Percentiles rank a stretch among this genome's conserved stretches.
Evolutionary conservation across 441 rosid genomes (phyloP).

Genomic region (Adansonia madagascariensis): DNA sequence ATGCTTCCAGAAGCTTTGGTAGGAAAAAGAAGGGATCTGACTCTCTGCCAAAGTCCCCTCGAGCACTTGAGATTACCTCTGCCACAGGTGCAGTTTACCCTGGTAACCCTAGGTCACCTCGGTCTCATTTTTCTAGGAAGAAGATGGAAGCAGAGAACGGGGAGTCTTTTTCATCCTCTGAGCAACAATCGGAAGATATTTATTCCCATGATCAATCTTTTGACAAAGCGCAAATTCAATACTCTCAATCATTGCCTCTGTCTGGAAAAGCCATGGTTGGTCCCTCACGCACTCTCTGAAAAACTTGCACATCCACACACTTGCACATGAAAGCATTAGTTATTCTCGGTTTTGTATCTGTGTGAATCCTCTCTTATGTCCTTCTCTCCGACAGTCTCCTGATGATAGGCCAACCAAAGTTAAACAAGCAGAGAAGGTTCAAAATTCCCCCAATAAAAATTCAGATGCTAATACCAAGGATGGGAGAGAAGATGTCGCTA

Average conservation of each 20-base stretch:
- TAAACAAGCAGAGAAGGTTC: constrained; percentile 35
- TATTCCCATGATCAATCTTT: constrained; percentile 41
- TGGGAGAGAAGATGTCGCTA: constrained; percentile 16
- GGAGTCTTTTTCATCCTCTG: constrained; percentile 41
- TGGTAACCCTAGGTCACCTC: constrained; percentile 32
- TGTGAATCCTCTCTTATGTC: neutral
- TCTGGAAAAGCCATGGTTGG: constrained; percentile 25
- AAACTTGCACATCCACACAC: neutral
- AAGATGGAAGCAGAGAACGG: constrained; percentile 34
- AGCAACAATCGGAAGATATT: constrained; percentile 34
- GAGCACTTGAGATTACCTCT: constrained; percentile 24
- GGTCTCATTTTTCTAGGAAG: constrained; percentile 43
- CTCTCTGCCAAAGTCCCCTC: constrained; percentile 43
- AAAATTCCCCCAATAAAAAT: constrained; percentile 28
- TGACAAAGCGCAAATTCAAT: constrained; percentile 32
- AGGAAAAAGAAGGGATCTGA: constrained; percentile 61
- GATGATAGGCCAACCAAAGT: constrained; percentile 31
- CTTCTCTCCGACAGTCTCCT: constrained; percentile 24
- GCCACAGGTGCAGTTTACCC: constrained; percentile 28
- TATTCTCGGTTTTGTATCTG: neutral
- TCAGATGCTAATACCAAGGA: constrained; percentile 25
- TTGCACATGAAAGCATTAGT: neutral
- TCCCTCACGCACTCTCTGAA: constrained; percentile 1
- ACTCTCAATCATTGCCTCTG: constrained; percentile 36
- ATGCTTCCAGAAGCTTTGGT: constrained; percentile 60